Evolutionary conservation across 805 yeast species (phyloP).

Genomic region (Kregervanrija pseudodelftensis): DNA sequence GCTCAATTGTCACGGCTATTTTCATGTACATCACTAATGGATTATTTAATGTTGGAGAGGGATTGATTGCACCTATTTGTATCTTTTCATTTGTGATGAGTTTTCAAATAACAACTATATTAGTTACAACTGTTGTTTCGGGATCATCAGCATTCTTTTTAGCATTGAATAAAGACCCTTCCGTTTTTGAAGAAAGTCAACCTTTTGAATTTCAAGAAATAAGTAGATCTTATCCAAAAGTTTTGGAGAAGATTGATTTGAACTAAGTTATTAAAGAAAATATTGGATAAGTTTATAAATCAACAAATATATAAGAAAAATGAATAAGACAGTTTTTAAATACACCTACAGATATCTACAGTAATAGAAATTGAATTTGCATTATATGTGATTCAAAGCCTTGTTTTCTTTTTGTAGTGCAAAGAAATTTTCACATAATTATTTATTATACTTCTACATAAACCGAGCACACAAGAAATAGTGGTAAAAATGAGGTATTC

Average conservation of each 20-base stretch:
- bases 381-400: too few relatives aligned
- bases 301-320: too few relatives aligned
- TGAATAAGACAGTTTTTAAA: too few relatives aligned
- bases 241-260: slow-evolving; percentile 4
- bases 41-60: slow-evolving; percentile 50
- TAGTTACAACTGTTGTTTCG: slow-evolving; percentile 64
- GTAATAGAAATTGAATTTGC: too few relatives aligned
- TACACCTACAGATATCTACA: too few relatives aligned
- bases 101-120: slow-evolving; percentile 61
- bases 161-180: slow-evolving; percentile 80
- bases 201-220: slow-evolving; percentile 40
- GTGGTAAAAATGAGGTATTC: too few relatives aligned
- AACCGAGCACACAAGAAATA: too few relatives aligned
- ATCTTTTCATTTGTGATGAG: slow-evolving; percentile 47
- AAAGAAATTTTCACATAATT: too few relatives aligned
- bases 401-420: too few relatives aligned
- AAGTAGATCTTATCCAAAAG: slow-evolving; percentile 21
- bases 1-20: slow-evolving; percentile 47
- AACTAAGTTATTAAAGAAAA: too few relatives aligned
- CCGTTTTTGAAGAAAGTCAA: slow-evolving; percentile 64
- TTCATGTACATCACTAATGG: slow-evolving; percentile 66
- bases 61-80: slow-evolving; percentile 33
- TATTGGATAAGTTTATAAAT: too few relatives aligned
- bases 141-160: slow-evolving; percentile 82
- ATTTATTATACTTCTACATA: too few relatives aligned